These are phyloP conservation scores for Cercospora nicotianae DNA, from an alignment of 2,329 filamentous ascomycete species.

Conservation along the genomic window DNA sequence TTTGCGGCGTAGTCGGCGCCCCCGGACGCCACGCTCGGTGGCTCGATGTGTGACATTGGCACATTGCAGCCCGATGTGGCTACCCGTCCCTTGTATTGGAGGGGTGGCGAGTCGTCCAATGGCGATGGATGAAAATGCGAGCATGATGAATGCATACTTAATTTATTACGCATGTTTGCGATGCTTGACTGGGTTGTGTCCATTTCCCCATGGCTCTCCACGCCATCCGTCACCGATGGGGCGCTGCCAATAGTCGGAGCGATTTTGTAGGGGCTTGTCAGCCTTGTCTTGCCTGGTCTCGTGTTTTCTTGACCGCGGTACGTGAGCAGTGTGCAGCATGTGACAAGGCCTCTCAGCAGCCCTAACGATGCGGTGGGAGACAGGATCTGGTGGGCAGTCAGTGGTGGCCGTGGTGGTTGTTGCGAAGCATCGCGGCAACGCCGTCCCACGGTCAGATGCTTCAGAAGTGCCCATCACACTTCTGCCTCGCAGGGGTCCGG, in stretches of 20 bases:
- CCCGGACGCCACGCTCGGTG: background rate
- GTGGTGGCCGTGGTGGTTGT: background rate
- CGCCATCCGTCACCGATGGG: background rate
- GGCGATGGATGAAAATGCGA: background rate
- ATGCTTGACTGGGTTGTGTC: background rate
- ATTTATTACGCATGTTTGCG: background rate
- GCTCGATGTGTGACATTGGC: slow-evolving; percentile 5
- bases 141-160: slow-evolving; percentile 8
- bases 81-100: background rate
- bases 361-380: background rate
- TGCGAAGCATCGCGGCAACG: background rate
- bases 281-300: background rate
- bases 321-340: background rate
- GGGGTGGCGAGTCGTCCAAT: background rate
- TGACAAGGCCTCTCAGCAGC: background rate
- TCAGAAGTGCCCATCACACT: background rate
- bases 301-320: background rate
- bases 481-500: background rate
- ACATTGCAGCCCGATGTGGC: slow-evolving; percentile 12
- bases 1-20: slow-evolving; percentile 8
- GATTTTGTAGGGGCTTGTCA: background rate
- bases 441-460: background rate
- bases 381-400: background rate
- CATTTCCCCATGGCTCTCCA: background rate
- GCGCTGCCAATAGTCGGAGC: background rate